phyloP scores from a whole-genome alignment of 306 rosid genomes.

The Cucumis hystrix region DNA sequence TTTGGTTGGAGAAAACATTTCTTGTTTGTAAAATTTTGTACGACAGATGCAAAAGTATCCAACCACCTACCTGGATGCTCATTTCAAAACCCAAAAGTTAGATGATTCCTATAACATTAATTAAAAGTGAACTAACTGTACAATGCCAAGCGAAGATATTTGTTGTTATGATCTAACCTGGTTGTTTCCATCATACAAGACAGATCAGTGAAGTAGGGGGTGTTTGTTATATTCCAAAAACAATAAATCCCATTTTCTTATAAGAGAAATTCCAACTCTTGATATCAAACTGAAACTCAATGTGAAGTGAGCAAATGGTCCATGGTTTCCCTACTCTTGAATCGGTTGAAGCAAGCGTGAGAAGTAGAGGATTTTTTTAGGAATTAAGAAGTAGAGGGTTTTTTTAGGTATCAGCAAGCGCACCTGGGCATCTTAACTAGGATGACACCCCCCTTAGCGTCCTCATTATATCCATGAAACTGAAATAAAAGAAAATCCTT shows the following conservation, averaged over 20 bases:
- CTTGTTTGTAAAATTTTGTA: not conserved
- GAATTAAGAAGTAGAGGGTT: too few species aligned
- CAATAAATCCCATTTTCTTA: not conserved
- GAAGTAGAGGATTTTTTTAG: not conserved
- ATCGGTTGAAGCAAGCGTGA: not conserved
- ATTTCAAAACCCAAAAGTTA: not conserved
- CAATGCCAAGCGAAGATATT: not conserved
- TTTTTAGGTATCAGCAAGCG: too few species aligned
- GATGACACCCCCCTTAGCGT: too few species aligned
- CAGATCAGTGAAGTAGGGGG: not conserved
- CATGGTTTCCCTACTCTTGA: not conserved
- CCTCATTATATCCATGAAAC: too few species aligned
- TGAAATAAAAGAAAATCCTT: too few species aligned
- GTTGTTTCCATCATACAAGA: not conserved
- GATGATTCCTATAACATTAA: not conserved
- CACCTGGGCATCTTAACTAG: too few species aligned
- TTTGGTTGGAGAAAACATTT: not conserved
- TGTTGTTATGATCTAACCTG: not conserved
- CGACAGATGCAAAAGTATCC: not conserved
- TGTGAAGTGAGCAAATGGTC: not conserved
- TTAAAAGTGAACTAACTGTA: not conserved
- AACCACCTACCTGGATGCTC: not conserved
- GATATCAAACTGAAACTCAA: not conserved
- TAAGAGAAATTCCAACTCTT: not conserved
- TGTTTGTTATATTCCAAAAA: not conserved